Evolutionary conservation across 176 grass and related monocot genomes (phyloP).

Genomic region (Zea mays): Zm-B73-REFERENCE-NAM-5.0 NC_050096.1:154439501-154440000

Average conservation of each 20-base stretch:
- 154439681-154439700: slow-evolving; percentile 68
- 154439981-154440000: background rate
- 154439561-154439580: slow-evolving; percentile 18
- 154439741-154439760: background rate
- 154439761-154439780: background rate
- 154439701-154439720: slow-evolving; percentile 10
- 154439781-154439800: background rate
- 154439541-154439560: background rate
- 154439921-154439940: background rate
- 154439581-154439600: slow-evolving; percentile 8
- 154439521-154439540: background rate
- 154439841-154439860: background rate
- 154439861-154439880: background rate
- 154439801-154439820: background rate
- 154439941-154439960: background rate
- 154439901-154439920: background rate
- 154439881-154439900: background rate
- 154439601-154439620: slow-evolving; percentile 46
- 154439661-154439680: slow-evolving; percentile 79
- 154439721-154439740: slow-evolving; percentile 18
- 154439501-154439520: background rate
- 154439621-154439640: slow-evolving; percentile 98
- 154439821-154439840: background rate
- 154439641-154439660: slow-evolving; percentile 89
- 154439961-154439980: background rate